These are phyloP conservation scores for Linum trigynum DNA, from an alignment of 345 rosid species.

Conservation along the genomic window DNA sequence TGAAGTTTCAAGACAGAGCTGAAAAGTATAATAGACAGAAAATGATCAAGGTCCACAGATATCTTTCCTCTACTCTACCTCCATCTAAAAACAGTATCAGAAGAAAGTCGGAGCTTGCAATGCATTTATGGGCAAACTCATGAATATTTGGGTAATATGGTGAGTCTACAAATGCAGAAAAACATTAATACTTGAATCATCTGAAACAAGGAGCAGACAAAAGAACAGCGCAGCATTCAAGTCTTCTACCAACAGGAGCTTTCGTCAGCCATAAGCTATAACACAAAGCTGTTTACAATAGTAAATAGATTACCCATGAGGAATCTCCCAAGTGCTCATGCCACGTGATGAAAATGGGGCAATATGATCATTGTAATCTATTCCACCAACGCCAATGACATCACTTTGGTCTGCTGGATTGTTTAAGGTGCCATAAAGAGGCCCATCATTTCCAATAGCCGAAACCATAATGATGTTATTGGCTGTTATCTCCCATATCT, in stretches of 20 bases:
- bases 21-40: background rate
- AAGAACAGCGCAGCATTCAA: background rate
- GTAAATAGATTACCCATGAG: conserved; percentile 67
- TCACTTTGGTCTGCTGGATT: conserved; percentile 99
- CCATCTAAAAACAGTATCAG: background rate
- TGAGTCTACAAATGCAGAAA: background rate
- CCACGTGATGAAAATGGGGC: conserved; percentile 99
- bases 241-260: background rate
- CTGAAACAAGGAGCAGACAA: background rate
- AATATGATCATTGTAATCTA: conserved; percentile 89
- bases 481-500: conserved; percentile 99
- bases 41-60: background rate
- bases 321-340: conserved; percentile 99
- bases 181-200: background rate
- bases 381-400: conserved; percentile 98
- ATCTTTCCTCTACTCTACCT: background rate
- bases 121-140: background rate
- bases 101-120: background rate
- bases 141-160: too few species aligned
- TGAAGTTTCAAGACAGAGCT: background rate
- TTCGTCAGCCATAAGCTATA: background rate
- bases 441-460: conserved; percentile 99
- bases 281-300: background rate
- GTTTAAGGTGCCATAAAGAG: conserved; percentile 91
- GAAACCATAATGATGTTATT: conserved; percentile 96